phyloP scores from a whole-genome alignment of 331 rosid species.

The Pyracantha coccinea region DNA sequence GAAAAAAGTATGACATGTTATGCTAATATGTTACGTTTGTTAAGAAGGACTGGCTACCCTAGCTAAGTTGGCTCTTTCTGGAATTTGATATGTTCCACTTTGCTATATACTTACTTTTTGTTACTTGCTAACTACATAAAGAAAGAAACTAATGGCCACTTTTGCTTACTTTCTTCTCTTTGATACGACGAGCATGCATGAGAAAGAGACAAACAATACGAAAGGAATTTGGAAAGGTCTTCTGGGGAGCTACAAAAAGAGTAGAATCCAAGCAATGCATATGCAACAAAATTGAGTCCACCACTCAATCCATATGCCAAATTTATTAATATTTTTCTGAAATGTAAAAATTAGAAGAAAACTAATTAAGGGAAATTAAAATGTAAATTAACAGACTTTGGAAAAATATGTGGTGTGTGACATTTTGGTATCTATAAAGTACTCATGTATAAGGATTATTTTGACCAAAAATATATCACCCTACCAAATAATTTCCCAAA shows the following conservation, averaged over 20 bases:
- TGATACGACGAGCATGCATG: not conserved
- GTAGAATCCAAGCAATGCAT: constrained; percentile 57
- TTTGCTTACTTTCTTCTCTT: constrained; percentile 3
- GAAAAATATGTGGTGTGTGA: not conserved
- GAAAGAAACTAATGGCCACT: not conserved
- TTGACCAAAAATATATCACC: not conserved
- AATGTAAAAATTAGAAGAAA: not conserved
- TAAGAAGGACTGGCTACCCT: not conserved
- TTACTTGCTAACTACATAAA: not conserved
- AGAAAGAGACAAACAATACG: constrained; percentile 22
- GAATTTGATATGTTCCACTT: not conserved
- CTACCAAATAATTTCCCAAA: not conserved
- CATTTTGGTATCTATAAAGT: not conserved
- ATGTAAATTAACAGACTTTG: not conserved
- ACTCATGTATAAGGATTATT: not conserved
- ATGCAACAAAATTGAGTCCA: constrained; percentile 3
- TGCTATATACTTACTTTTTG: not conserved
- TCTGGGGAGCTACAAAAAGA: constrained; percentile 15
- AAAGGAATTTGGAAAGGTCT: constrained; percentile 38
- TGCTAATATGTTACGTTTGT: not conserved
- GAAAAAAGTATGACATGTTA: too few relatives aligned
- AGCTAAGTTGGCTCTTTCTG: not conserved
- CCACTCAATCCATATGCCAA: constrained; percentile 1
- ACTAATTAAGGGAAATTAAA: too few relatives aligned
- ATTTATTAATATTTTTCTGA: not conserved